Percentiles rank a stretch among this genome's conserved stretches.
These are phyloP conservation scores for Chrysanthemum lavandulifolium DNA, from an alignment of 129 eudicot genomes.

Conservation along the genomic window DNA sequence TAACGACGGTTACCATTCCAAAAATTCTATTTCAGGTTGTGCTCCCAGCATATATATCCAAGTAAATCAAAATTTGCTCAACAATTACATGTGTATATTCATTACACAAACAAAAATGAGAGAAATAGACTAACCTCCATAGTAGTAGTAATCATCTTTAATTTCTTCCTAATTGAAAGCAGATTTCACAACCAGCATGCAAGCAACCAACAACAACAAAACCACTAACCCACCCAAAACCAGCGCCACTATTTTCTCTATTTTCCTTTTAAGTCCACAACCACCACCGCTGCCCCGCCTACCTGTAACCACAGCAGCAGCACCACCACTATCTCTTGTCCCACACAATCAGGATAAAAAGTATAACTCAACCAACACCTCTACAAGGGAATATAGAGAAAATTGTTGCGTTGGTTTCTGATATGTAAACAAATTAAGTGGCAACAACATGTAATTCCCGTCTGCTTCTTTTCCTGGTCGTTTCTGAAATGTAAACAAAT, in stretches of 20 bases:
- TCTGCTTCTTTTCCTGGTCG: too few species aligned
- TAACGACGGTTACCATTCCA: too few species aligned
- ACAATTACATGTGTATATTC: neutral
- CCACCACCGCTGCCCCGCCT: constrained; percentile 36
- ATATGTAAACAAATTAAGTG: too few species aligned
- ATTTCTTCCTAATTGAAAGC: constrained; percentile 61
- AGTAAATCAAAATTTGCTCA: too few species aligned
- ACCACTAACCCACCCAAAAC: too few species aligned
- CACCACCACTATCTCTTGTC: neutral
- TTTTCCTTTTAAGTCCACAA: too few species aligned
- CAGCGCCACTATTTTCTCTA: too few species aligned
- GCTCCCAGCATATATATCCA: too few species aligned
- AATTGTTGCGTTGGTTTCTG: too few species aligned
- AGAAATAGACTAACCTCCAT: constrained; percentile 39
- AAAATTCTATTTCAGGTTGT: too few species aligned
- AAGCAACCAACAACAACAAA: constrained; percentile 28
- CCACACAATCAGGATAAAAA: constrained; percentile 42
- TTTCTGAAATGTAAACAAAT: too few species aligned
- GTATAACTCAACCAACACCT: constrained; percentile 74
- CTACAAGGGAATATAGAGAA: constrained; percentile 26
- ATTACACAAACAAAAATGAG: neutral
- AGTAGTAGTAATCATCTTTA: constrained; percentile 41
- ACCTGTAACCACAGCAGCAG: constrained; percentile 28
- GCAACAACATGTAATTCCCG: too few species aligned
- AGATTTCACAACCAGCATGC: constrained; percentile 61